phyloP scores from a whole-genome alignment of 1,139 yeast species.

The Yamadazyma dushanensis region DNA sequence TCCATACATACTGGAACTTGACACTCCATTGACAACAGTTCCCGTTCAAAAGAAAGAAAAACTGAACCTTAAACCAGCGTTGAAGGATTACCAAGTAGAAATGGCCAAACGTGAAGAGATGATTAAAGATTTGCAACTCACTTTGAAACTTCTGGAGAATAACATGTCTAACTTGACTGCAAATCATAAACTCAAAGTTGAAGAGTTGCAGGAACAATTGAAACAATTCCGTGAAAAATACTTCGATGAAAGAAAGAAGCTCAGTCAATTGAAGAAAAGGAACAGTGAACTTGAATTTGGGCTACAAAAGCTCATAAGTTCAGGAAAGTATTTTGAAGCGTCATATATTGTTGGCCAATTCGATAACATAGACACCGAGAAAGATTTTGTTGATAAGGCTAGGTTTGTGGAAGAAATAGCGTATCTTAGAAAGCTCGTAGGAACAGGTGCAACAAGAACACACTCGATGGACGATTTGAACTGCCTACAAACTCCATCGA shows the following conservation, averaged over 20 bases:
- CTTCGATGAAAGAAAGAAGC: constrained; percentile 4
- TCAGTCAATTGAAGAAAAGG: constrained; percentile 8
- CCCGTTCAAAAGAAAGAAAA: too few relatives aligned
- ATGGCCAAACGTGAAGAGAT: constrained; percentile 6
- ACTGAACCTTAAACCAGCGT: background rate
- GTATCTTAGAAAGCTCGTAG: constrained; percentile 28
- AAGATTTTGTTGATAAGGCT: constrained; percentile 28
- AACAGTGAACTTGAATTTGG: constrained; percentile 11
- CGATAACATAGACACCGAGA: constrained; percentile 23
- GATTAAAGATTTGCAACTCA: constrained; percentile 40
- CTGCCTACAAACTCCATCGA: constrained; percentile 22
- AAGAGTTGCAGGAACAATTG: constrained; percentile 23
- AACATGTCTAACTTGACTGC: constrained; percentile 36
- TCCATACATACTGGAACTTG: background rate
- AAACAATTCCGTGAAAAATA: constrained; percentile 17
- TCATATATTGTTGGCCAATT: constrained; percentile 20
- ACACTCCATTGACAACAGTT: background rate
- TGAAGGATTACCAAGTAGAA: background rate
- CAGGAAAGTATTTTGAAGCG: constrained; percentile 14
- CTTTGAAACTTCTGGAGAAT: constrained; percentile 40
- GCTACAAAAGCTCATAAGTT: constrained; percentile 12
- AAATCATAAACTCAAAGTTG: constrained; percentile 20
- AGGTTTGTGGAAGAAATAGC: constrained; percentile 38
- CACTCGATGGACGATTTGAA: constrained; percentile 12
- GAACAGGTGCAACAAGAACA: constrained; percentile 5